A percentile compares a stretch with the other conserved stretches of the same genome.
Evolutionary conservation across 1,139 yeast species (phyloP).

Genomic region (Pichia sp.): DNA sequence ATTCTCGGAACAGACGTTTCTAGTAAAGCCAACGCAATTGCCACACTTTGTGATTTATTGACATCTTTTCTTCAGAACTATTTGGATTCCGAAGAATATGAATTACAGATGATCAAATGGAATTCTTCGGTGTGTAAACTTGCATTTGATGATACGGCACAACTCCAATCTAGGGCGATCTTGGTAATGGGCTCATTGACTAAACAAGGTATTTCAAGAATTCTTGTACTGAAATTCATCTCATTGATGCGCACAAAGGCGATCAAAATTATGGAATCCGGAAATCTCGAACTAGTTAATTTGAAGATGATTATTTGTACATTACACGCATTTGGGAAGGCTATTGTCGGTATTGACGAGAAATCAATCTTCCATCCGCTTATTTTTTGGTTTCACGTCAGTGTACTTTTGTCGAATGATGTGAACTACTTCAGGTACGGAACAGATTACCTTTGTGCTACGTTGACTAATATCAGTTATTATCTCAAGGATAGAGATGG

Average conservation of each 20-base stretch:
- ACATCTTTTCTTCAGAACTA: constrained; percentile 54
- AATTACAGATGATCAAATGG: constrained; percentile 69
- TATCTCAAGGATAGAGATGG: constrained; percentile 20
- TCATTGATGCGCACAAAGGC: constrained; percentile 13
- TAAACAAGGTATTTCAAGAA: constrained; percentile 59
- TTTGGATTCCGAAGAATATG: constrained; percentile 41
- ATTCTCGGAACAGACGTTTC: constrained; percentile 32
- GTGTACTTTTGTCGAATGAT: constrained; percentile 38
- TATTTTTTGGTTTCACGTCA: constrained; percentile 64
- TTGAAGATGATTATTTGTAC: constrained; percentile 31
- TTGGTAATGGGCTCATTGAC: constrained; percentile 70
- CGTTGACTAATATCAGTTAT: constrained; percentile 31
- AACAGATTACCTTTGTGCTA: constrained; percentile 39
- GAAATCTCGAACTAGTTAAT: constrained; percentile 18
- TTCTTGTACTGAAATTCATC: constrained; percentile 40
- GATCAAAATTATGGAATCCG: constrained; percentile 6
- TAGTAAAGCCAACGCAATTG: constrained; percentile 52
- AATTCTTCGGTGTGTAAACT: constrained; percentile 61
- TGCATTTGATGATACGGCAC: constrained; percentile 57
- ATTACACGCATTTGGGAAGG: constrained; percentile 51
- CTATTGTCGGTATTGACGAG: constrained; percentile 59
- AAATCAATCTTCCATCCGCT: constrained; percentile 52
- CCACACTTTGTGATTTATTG: constrained; percentile 60
- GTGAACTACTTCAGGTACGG: constrained; percentile 56
- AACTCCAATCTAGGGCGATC: constrained; percentile 69